phyloP scores from a whole-genome alignment of 345 rosid genomes.

The Crucihimalaya himalaica region DNA sequence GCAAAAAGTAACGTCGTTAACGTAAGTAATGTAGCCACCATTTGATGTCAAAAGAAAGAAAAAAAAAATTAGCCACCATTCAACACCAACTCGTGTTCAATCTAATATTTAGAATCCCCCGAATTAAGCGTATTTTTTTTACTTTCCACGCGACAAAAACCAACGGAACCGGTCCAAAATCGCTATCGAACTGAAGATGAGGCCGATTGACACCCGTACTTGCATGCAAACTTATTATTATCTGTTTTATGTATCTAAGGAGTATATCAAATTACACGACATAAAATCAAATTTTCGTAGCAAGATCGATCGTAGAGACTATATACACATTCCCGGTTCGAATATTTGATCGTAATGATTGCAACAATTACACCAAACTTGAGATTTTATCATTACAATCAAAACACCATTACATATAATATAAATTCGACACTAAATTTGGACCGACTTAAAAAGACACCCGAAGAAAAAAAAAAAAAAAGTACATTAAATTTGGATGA shows the following conservation, averaged over 20 bases:
- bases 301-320: slow-evolving; percentile 1
- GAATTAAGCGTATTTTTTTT: not conserved
- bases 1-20: not conserved
- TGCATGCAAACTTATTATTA: slow-evolving; percentile 29
- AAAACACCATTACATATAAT: not conserved
- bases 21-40: not conserved
- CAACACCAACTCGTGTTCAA: not conserved
- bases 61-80: not conserved
- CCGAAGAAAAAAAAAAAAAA: slow-evolving; percentile 24
- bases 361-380: slow-evolving; percentile 1
- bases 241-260: not conserved
- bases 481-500: not conserved
- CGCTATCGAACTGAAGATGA: not conserved
- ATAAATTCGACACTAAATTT: not conserved
- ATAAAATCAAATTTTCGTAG: not conserved
- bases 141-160: slow-evolving; percentile 7
- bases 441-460: slow-evolving; percentile 18
- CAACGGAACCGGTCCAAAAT: slow-evolving; percentile 11
- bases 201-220: slow-evolving; percentile 25
- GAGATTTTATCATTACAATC: slow-evolving; percentile 3
- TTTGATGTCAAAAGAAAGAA: too few species aligned
- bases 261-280: not conserved
- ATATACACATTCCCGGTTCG: not conserved
- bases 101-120: not conserved
- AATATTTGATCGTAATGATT: not conserved